phyloP scores from a whole-genome alignment of 768 basidiomycete species.

The Collybia mongolica region DNA sequence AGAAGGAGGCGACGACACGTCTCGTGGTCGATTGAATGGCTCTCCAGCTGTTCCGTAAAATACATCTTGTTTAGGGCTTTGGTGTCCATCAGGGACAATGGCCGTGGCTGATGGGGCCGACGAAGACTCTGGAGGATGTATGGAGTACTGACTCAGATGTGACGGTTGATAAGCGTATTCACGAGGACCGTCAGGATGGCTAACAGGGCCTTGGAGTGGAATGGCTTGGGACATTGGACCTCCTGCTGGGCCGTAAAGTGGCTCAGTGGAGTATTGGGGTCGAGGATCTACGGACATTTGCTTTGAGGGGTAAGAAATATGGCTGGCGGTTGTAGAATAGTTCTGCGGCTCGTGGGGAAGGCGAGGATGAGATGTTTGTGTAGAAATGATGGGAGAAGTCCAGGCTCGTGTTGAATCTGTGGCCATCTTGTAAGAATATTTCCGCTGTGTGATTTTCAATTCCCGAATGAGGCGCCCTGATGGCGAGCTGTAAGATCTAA shows the following conservation, averaged over 20 bases:
- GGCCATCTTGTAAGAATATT: constrained; percentile 13
- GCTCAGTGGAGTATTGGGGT: constrained; percentile 23
- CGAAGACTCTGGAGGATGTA: constrained; percentile 25
- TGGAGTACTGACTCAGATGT: constrained; percentile 35
- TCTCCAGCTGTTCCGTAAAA: constrained; percentile 53
- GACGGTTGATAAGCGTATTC: constrained; percentile 39
- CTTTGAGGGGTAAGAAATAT: constrained; percentile 20
- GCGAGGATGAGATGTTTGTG: constrained; percentile 22
- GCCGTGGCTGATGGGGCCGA: constrained; percentile 22
- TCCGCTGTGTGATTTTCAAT: constrained; percentile 17
- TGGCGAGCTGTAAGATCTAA: constrained; percentile 1
- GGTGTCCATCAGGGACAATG: constrained; percentile 16
- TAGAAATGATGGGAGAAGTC: constrained; percentile 25
- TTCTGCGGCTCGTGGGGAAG: constrained; percentile 25
- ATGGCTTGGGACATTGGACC: constrained; percentile 42
- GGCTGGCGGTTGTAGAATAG: constrained; percentile 14
- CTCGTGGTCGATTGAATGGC: constrained; percentile 50
- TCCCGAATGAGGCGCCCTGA: constrained; percentile 18
- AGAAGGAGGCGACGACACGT: constrained; percentile 27
- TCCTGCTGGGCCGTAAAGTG: constrained; percentile 38
- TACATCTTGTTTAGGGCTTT: constrained; percentile 39
- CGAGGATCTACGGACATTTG: constrained; percentile 37
- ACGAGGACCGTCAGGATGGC: constrained; percentile 41
- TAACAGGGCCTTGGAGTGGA: constrained; percentile 40
- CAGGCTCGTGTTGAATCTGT: constrained; percentile 21